These are phyloP conservation scores for Poteriospumella lacustris DNA, from an alignment of 108 stramenopile genomes.

Conservation along the genomic window DNA sequence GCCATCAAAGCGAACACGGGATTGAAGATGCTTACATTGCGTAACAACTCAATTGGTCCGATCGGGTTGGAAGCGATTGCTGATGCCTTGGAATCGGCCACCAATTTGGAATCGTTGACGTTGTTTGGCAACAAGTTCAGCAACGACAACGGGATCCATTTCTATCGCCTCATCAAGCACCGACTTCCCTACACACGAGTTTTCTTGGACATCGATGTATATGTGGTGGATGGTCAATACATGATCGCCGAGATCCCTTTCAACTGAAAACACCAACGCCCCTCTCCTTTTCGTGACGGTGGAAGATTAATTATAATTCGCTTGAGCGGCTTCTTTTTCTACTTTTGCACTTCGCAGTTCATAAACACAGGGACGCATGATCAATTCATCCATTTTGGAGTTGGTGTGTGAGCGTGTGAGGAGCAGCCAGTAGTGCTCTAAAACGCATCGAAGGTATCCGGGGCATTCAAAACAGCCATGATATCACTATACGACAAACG, in stretches of 20 bases:
- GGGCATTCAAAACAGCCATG: no score
- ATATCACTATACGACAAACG: no score
- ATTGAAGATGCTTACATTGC: neutral
- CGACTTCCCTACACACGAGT: neutral
- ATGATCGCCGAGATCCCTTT: slow-evolving; percentile 13
- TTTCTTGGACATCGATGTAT: neutral
- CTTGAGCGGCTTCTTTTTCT: no score
- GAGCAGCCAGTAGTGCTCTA: no score
- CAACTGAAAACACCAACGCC: no score
- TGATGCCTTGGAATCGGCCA: neutral
- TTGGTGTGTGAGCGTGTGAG: no score
- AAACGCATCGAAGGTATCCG: no score
- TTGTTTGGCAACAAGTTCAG: neutral
- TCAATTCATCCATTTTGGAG: no score
- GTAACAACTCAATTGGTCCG: neutral
- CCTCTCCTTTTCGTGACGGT: no score
- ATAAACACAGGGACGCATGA: no score
- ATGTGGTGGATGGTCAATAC: slow-evolving; percentile 12
- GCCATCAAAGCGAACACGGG: neutral
- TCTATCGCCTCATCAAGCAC: neutral
- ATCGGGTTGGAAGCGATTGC: neutral
- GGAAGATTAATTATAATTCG: no score
- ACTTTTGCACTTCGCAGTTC: no score
- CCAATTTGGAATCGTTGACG: neutral
- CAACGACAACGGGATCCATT: slow-evolving; percentile 1